A percentile compares a stretch with the other conserved stretches of the same genome.
Conservation (phyloP, 2,329 filamentous ascomycete species). For the Aspergillus costaricaensis region DNA sequence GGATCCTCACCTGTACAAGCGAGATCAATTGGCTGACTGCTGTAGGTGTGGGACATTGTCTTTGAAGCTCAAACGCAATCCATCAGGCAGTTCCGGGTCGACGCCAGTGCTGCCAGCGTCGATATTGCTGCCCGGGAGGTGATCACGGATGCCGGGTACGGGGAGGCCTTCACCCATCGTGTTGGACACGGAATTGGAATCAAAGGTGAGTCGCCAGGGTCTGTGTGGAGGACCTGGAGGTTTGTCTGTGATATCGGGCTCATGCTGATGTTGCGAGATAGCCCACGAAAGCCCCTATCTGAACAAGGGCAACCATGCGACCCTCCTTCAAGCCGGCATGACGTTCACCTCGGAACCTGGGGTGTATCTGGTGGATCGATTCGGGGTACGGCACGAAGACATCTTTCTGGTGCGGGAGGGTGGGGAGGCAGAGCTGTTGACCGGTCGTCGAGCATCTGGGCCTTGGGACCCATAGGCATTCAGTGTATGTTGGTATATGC, state of each 20-base stretch:
- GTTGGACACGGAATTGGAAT: constrained; percentile 67
- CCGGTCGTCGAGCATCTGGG: constrained; percentile 53
- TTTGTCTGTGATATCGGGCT: not conserved
- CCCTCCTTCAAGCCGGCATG: constrained; percentile 58
- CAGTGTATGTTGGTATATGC: not conserved
- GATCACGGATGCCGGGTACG: constrained; percentile 62
- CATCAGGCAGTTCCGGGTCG: constrained; percentile 52
- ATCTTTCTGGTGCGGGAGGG: constrained; percentile 59
- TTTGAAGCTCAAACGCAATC: constrained; percentile 63
- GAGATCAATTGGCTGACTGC: not conserved
- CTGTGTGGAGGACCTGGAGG: too few species aligned
- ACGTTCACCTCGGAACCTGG: constrained; percentile 66
- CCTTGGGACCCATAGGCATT: constrained; percentile 54
- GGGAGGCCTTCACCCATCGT: constrained; percentile 61
- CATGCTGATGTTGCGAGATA: constrained; percentile 2
- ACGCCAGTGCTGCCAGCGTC: constrained; percentile 59
- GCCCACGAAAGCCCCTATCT: constrained; percentile 65
- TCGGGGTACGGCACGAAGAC: constrained; percentile 66
- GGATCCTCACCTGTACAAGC: not conserved
- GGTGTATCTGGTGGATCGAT: constrained; percentile 61
- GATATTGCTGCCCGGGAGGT: constrained; percentile 62
- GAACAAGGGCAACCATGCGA: constrained; percentile 60
- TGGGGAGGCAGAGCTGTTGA: constrained; percentile 58
- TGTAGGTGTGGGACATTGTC: constrained; percentile 60
- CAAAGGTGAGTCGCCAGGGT: constrained; percentile 46